Conservation (phyloP, 2,329 filamentous ascomycete genomes). For the Trichoderma sp. region DNA sequence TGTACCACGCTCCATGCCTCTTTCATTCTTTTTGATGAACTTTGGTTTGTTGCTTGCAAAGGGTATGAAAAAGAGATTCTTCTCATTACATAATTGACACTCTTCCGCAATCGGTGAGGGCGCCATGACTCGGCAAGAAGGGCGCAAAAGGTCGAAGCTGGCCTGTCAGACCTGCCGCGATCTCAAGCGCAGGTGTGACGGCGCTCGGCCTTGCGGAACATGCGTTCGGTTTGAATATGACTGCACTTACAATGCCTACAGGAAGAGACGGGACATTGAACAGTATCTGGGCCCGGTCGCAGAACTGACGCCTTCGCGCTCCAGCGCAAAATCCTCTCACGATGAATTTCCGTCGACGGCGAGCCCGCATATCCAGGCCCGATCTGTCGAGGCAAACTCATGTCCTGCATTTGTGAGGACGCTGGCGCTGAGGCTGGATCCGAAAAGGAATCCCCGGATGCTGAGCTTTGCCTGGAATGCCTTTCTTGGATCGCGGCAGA, state of each 20-base stretch:
- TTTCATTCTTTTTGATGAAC: neutral
- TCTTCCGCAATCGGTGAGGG: neutral
- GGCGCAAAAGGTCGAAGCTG: slow-evolving; percentile 14
- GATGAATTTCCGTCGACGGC: neutral
- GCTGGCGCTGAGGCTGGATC: slow-evolving; percentile 4
- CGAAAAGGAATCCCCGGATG: slow-evolving; percentile 13
- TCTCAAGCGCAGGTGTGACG: slow-evolving; percentile 12
- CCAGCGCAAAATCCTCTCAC: neutral
- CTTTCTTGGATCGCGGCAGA: slow-evolving; percentile 10
- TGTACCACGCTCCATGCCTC: neutral
- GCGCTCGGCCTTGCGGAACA: slow-evolving; percentile 17
- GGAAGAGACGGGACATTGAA: slow-evolving; percentile 6
- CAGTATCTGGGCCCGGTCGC: neutral
- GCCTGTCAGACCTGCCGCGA: slow-evolving; percentile 20
- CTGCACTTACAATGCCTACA: neutral
- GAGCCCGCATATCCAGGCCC: slow-evolving; percentile 1
- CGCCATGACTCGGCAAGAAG: slow-evolving; percentile 9
- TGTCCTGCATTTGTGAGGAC: slow-evolving; percentile 12
- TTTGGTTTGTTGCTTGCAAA: neutral
- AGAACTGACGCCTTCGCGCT: neutral
- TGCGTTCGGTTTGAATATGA: slow-evolving; percentile 19
- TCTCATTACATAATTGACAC: neutral
- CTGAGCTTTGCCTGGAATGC: slow-evolving; percentile 19
- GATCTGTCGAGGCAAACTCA: slow-evolving; percentile 17
- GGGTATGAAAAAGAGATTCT: neutral